Base-by-base conservation (phyloP, 352 stramenopile genomes). In the Pythium aphanidermatum region DNA sequence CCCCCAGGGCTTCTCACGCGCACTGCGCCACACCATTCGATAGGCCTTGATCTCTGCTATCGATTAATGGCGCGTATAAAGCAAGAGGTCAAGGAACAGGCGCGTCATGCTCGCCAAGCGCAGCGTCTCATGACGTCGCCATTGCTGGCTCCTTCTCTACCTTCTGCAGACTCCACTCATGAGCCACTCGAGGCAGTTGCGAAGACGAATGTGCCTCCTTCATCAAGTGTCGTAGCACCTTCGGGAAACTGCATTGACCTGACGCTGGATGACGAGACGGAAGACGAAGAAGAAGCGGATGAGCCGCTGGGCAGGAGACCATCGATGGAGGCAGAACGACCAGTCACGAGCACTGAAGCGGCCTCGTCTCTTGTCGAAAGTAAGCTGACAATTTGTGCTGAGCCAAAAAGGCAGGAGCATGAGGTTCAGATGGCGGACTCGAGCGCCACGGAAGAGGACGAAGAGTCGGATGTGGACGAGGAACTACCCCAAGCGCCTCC, bases 391-490 rank as follows among this genome's bases (percentile, higher is more conserved):
- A n/a, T n/a, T n/a, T n/a, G n/a, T n/a, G n/a, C n/a, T n/a, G n/a
- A n/a, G n/a, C n/a, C n/a, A 3, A 30, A 19, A 21, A 20, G 36
- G 19, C 12, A 38, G 24, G 13, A 27, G n/a, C 11, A 4, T 3
- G 28, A 48, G 20, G 28, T 24, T 6, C 20, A 48, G 27, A 40
- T 9, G 6, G 25, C 11, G 3, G 25, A 20, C 34, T 10, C 16
- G 16, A 13, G 9, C 5, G 34, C 34, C 19, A 4, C 14, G n/a
- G 34, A 40, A 16, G 9, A 25, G 9, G 34, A 21, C n/a, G 9
- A 40, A 21, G 34, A 83, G 39, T 83, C 70, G 19, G 75, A 87
- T 24, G 73, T 75, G 36, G 75, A 87, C 41, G 77, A 89, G 38
- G 77, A 70, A 12, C 77, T 70, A 56, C 71, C 74, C 16, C 30